Base-by-base conservation (phyloP, 1,284 basidiomycete genomes). In the Polyporus tsugae region DNA sequence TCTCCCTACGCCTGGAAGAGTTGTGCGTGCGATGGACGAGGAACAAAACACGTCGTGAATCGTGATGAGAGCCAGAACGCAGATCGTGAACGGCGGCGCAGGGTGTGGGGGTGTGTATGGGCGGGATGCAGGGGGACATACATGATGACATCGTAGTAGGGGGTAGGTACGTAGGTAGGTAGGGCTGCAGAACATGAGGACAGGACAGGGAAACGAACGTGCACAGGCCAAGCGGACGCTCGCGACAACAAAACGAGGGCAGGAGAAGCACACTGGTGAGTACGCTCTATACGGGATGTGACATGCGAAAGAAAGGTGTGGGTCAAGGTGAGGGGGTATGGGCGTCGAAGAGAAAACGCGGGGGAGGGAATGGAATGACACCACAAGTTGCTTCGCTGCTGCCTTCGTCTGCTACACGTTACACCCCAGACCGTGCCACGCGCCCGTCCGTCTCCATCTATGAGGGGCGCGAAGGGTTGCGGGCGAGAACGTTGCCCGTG, bases 401-500 rank as follows among this genome's bases (percentile, higher is more conserved):
- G 65, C 65, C 67, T 65, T 68, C 67, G 67, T 65, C 66, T 63
- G 67, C 67, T 58, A 67, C 60, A 49, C 65, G 65, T 36, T 38
- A 49, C 60, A 52, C 61, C n/a, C 62, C 60, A 42, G 53, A 55
- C 62, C 59, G 65, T 62, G 60, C 49, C 65, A 65, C 33, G 39
- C 41, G 52, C 64, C 62, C 53, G 60, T 57, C 22, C 42, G 63
- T 61, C 55, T 64, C 49, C 65, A 52, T 76, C 74, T 76, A 76
- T 66, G 79, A 81, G 36, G 86, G 85, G 73, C 91, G 85, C 76
- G 89, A 91, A 19, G 92, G 92, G 81, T 94, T 88, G 76, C 93
- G 88, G 41, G 94, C 94, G 69, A 95, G 86, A 25, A 90, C 90
- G 66, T 87, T 86, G 69, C 94, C 93, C 39, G 89, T 87, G 72